Evolutionary conservation across 495 filamentous ascomycete species (phyloP).

Genomic region (Lophiostoma macrostomum): DNA sequence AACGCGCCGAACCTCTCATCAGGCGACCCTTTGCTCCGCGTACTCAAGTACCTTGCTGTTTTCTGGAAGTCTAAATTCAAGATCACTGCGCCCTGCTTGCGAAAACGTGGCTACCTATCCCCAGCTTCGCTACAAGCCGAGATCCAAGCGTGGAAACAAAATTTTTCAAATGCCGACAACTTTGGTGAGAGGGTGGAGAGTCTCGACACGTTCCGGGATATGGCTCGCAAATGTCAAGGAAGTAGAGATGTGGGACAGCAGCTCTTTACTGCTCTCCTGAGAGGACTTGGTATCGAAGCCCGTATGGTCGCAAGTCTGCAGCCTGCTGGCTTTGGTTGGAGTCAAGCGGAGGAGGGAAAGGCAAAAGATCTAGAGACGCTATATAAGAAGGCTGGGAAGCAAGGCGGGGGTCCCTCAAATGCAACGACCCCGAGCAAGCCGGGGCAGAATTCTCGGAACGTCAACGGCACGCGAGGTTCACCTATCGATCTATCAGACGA

Average conservation of each 20-base stretch:
- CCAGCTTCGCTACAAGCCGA: constrained; percentile 64
- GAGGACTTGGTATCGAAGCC: constrained; percentile 76
- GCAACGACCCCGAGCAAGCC: neutral
- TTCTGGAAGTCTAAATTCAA: constrained; percentile 88
- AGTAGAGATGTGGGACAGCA: constrained; percentile 86
- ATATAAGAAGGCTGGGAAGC: neutral
- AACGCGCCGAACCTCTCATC: constrained; percentile 70
- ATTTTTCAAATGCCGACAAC: constrained; percentile 55
- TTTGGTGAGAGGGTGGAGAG: constrained; percentile 72
- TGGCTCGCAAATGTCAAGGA: constrained; percentile 70
- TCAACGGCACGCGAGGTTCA: constrained; percentile 31
- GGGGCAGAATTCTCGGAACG: neutral
- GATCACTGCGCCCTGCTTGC: constrained; percentile 72
- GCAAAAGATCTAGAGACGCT: constrained; percentile 37
- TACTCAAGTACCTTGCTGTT: constrained; percentile 69
- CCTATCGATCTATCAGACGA: constrained; percentile 31
- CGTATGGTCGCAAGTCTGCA: constrained; percentile 82
- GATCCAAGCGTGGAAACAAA: constrained; percentile 60
- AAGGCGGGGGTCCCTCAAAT: too few relatives aligned
- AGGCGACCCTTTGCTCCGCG: constrained; percentile 76
- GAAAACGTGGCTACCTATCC: constrained; percentile 84
- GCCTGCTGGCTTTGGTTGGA: constrained; percentile 87
- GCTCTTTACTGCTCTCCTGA: constrained; percentile 84
- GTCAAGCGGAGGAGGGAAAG: constrained; percentile 69
- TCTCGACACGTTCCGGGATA: constrained; percentile 62